Base-by-base conservation (phyloP, 345 rosid genomes). In the Citrus cavaleriei region DNA sequence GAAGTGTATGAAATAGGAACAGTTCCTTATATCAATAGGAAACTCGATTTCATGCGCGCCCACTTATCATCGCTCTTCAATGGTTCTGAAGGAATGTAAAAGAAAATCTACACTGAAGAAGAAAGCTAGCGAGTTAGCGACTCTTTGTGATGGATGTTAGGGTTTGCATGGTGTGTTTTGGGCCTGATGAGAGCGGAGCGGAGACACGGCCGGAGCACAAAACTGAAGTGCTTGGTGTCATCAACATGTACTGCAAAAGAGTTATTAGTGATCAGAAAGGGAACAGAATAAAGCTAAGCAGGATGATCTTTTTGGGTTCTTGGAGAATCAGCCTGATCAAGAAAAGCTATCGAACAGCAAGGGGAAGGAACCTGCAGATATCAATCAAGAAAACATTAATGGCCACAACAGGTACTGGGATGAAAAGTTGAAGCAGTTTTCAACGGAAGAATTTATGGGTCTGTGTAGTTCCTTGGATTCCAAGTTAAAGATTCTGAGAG, bases 51-150 rank as follows among this genome's bases (percentile, higher is more conserved):
- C 49, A 42, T 42, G 49, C 49, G 16, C 37, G 6, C 37, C 6
- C 1, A 34, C 37, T 34, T 34, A 34, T 34, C 37, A 34, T 34
- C 7, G 37, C 37, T 35, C 37, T 35, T 35, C 37, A 35, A 1
- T 49, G 55, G 55, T 22, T 51, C 22, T 18, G 22, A 51, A 51
- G 57, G 21, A 51, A 4, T 6, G 57, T 51, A 16, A 51, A 14
- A 77, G 81, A 46, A 72, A 66, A 34, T 14, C 74, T 2, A 64
- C 73, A 10, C 40, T 71, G 51, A 54, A 35, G 80, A 81, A 76
- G 68, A 81, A 81, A 57, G 72, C 80, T 5, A 4, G 46, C 7
- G 54, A 81, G 64, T 55, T 81, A 9, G 38, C 55, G 3, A 64
- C 60, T 10, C 30, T 63, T 2, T 76, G 79, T 51, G 73, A 55